Conservation (phyloP, 495 filamentous ascomycete species). For the Sphaerosporella brunnea region DNA sequence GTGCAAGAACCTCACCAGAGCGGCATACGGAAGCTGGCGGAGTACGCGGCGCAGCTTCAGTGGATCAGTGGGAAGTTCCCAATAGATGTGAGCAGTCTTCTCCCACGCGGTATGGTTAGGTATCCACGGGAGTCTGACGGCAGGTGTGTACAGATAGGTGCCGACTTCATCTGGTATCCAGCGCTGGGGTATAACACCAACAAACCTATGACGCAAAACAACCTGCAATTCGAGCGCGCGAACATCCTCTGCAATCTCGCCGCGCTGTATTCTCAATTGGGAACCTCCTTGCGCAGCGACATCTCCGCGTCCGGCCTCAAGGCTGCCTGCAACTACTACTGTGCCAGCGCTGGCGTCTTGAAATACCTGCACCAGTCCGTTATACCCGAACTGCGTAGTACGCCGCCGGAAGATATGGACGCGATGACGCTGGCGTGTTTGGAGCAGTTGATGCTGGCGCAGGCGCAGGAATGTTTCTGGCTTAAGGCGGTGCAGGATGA, state of each 20-base stretch:
- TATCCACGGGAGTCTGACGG: slow-evolving; percentile 16
- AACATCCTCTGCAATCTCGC: slow-evolving; percentile 88
- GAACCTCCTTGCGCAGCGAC: slow-evolving; percentile 53
- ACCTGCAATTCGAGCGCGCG: slow-evolving; percentile 84
- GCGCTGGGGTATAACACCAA: slow-evolving; percentile 77
- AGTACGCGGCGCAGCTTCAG: slow-evolving; percentile 80
- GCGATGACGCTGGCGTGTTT: slow-evolving; percentile 65
- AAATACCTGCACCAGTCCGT: slow-evolving; percentile 59
- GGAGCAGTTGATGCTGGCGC: slow-evolving; percentile 67
- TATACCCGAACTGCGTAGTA: slow-evolving; percentile 66
- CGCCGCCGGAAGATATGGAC: slow-evolving; percentile 93
- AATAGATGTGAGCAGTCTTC: slow-evolving; percentile 56
- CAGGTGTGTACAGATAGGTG: slow-evolving; percentile 61
- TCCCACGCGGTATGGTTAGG: too few species aligned
- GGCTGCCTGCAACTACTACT: slow-evolving; percentile 79
- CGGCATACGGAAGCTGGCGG: slow-evolving; percentile 68
- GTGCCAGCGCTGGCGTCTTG: slow-evolving; percentile 70
- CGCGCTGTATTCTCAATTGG: slow-evolving; percentile 83
- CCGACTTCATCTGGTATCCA: slow-evolving; percentile 90
- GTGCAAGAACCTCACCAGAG: slow-evolving; percentile 79
- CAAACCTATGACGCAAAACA: slow-evolving; percentile 69
- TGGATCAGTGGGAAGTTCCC: slow-evolving; percentile 95
- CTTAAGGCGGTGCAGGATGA: slow-evolving; percentile 90
- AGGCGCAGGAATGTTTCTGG: slow-evolving; percentile 96
- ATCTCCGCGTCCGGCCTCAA: slow-evolving; percentile 70